Evolutionary conservation across 345 rosid genomes (phyloP).

Genomic region (Hypericum androsaemum): DNA sequence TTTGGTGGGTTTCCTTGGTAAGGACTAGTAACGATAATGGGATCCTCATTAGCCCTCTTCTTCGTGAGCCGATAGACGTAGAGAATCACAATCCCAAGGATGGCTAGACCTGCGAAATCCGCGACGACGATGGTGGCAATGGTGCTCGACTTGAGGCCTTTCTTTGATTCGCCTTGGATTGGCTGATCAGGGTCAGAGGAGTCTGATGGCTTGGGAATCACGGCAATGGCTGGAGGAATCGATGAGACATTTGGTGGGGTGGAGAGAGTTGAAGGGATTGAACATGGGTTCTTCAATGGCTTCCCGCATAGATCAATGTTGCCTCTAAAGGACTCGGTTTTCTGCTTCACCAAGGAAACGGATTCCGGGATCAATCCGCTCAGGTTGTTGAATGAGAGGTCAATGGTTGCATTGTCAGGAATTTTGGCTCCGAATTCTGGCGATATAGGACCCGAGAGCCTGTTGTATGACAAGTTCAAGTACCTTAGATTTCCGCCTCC

Average conservation of each 20-base stretch:
- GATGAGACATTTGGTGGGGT: conserved; percentile 55
- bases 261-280: conserved; percentile 67
- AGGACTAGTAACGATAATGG: too few relatives aligned
- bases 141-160: conserved; percentile 57
- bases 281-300: conserved; percentile 66
- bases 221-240: conserved; percentile 83
- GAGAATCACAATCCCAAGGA: conserved; percentile 48
- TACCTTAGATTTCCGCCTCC: conserved; percentile 46
- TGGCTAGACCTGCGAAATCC: conserved; percentile 49
- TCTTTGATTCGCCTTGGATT: conserved; percentile 17
- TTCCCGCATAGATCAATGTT: conserved; percentile 69
- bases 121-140: conserved; percentile 58
- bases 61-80: conserved; percentile 60
- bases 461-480: conserved; percentile 70
- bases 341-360: conserved; percentile 43
- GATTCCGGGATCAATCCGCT: conserved; percentile 71
- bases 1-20: conserved; percentile 10
- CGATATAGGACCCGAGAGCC: conserved; percentile 48
- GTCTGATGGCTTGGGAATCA: conserved; percentile 49
- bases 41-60: conserved; percentile 22
- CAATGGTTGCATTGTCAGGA: conserved; percentile 48
- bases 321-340: conserved; percentile 43
- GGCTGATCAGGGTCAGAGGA: conserved; percentile 26
- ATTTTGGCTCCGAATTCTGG: conserved; percentile 43
- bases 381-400: conserved; percentile 76